Evolutionary conservation across 2,329 filamentous ascomycete species (phyloP), one percentile per base, ranked within the genome.

Genomic region (Dryadomyces sulphureus): DNA sequence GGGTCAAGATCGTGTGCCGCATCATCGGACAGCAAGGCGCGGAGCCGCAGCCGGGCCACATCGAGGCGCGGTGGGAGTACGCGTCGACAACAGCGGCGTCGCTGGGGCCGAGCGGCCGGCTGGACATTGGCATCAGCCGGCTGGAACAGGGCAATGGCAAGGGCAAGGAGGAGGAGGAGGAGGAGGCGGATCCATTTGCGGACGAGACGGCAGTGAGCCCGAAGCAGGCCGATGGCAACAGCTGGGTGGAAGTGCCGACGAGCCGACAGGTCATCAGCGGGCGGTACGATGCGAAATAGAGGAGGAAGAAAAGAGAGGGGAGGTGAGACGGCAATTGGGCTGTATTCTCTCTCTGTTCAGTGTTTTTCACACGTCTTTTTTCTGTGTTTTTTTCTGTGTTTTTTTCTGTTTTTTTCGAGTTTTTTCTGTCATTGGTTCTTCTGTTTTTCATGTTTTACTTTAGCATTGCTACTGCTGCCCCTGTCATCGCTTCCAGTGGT

Each of bases 1-100:
- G 77, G 52, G 73, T 82, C 56, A 90, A 87, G 63, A 77, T 95
- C 48, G 79, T 94, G 7, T 92, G 87, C 49, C 77, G 88, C 3
- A 84, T 98, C 54, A 67, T 73, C 9, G 49, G 47, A 36, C 52
- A 52, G 8, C 48, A 50, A 43, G 53, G 52, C 8, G 48, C 45
- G n/a, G 50, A 50, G 39, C 75, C 49, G 30, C 47, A 49, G 46
- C 77, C 85, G 5, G 87, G 88, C 0, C 79, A 77, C 45, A 73
- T 93, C 7, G 90, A 98, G 60, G 85, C 85, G 72, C 51, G 52
- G 22, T 55, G 54, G 54, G 54, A 54, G 40, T 53, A 52, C 34
- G 27, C 42, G 5, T 25, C 51, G 76, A 84, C 5, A 84, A 86
- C 0, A 77, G 76, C 45, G 73, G 90, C 8, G 88, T 95, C 20